phyloP scores from a whole-genome alignment of 805 yeast genomes.

The Metschnikowia shivogae region DNA sequence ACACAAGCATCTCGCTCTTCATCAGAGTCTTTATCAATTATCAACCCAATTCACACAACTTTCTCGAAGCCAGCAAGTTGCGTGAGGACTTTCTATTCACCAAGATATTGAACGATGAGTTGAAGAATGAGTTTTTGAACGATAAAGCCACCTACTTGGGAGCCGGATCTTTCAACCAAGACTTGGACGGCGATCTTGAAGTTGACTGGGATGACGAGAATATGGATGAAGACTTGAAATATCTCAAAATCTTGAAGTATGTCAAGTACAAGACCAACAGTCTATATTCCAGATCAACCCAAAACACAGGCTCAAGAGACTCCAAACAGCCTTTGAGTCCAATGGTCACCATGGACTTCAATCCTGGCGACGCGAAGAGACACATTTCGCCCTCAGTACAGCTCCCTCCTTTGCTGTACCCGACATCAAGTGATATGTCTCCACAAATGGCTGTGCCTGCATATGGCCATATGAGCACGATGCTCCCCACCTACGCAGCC shows the following conservation, averaged over 20 bases:
- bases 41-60: constrained; percentile 16
- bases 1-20: constrained; percentile 28
- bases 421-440: background rate
- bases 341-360: constrained; percentile 12
- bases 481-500: background rate
- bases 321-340: background rate
- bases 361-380: background rate
- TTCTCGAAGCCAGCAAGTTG: constrained; percentile 15
- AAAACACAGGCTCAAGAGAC: background rate
- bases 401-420: constrained; percentile 7
- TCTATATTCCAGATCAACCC: constrained; percentile 5
- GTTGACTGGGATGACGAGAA: constrained; percentile 48
- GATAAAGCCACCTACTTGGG: constrained; percentile 20
- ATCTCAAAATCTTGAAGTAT: constrained; percentile 38
- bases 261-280: constrained; percentile 33
- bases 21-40: constrained; percentile 37
- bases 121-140: constrained; percentile 34
- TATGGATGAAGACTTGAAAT: constrained; percentile 45
- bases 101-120: constrained; percentile 36
- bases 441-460: constrained; percentile 1
- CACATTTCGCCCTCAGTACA: background rate
- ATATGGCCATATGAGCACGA: background rate
- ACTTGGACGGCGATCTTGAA: constrained; percentile 30
- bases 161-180: constrained; percentile 8
- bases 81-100: constrained; percentile 36